Base-by-base conservation (phyloP, 768 basidiomycete species). In the Chlorophyllum brunneum region DNA sequence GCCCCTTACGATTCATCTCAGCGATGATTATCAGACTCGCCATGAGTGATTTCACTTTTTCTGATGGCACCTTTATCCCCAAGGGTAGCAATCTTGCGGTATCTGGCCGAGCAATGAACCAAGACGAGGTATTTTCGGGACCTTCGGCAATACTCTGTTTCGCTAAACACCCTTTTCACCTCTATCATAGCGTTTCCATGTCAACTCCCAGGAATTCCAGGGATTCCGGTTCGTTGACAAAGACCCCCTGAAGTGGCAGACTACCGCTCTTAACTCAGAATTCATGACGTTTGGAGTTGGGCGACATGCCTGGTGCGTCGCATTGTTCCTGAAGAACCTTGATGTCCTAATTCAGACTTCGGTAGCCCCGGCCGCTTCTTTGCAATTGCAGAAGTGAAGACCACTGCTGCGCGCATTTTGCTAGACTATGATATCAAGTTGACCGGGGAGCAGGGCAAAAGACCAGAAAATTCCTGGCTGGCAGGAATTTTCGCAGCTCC, bases 371-470 rank as follows among this genome's bases (percentile, higher is more conserved):
- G 75, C 15, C 68, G 77, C 0, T 76, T 75, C 59, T 76, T 79
- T 54, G 75, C 73, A 2, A 65, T 72, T 0, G 61, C 54, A 8
- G 71, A 73, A 54, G 44, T 79, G 22, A 79, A 80, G 56, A 52
- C 67, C 1, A 71, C 79, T 65, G 53, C 81, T 36, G 75, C 78
- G 0, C 66, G 77, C 31, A 55, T 75, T 20, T 55, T 80, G n/a
- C 36, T 63, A 49, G 65, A 67, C 42, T 76, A 71, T 54, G 75
- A 74, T 55, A 55, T 79, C 41, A 73, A 68, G 50, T 55, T 69
- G 38, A 40, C 45, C 5, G 50, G 48, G 38, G 26, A 18, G 22
- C 30, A 38, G 48, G 41, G 5, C 38, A 49, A 38, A 31, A 42
- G 50, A 15, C 50, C 50, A 3, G 42, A 44, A 5, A 27, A 51